phyloP scores from a whole-genome alignment of 192 early-diverging fungal genomes.

The Entomortierella chlamydospora region DNA sequence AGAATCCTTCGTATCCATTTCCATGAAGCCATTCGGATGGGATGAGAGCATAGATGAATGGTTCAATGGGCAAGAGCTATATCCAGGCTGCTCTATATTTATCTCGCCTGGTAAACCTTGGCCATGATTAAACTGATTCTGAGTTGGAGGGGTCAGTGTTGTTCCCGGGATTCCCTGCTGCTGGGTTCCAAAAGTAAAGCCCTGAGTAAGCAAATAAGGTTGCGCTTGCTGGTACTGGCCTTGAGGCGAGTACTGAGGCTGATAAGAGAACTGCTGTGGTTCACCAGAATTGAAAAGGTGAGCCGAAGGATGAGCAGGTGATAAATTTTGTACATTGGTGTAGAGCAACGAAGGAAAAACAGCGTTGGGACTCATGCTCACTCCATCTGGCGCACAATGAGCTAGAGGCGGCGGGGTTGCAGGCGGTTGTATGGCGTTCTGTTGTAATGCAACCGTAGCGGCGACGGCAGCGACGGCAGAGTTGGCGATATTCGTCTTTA shows the following conservation, averaged over 20 bases:
- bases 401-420: constrained; percentile 28
- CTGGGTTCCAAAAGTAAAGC: neutral
- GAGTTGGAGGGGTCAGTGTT: neutral
- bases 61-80: neutral
- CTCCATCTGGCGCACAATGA: constrained; percentile 12
- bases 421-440: constrained; percentile 2
- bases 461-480: neutral
- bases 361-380: constrained; percentile 2
- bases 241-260: neutral
- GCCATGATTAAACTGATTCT: neutral
- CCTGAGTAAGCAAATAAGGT: neutral
- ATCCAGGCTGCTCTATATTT: neutral
- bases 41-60: neutral
- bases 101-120: neutral
- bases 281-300: neutral
- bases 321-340: neutral
- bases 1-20: neutral
- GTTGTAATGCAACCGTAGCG: neutral
- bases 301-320: neutral
- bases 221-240: neutral
- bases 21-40: neutral
- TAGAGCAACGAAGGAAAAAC: constrained; percentile 2
- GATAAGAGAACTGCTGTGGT: neutral
- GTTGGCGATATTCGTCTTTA: neutral
- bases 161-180: neutral